phyloP scores from a whole-genome alignment of 768 basidiomycete genomes.

The Lactifluus hygrophoroides region DNA sequence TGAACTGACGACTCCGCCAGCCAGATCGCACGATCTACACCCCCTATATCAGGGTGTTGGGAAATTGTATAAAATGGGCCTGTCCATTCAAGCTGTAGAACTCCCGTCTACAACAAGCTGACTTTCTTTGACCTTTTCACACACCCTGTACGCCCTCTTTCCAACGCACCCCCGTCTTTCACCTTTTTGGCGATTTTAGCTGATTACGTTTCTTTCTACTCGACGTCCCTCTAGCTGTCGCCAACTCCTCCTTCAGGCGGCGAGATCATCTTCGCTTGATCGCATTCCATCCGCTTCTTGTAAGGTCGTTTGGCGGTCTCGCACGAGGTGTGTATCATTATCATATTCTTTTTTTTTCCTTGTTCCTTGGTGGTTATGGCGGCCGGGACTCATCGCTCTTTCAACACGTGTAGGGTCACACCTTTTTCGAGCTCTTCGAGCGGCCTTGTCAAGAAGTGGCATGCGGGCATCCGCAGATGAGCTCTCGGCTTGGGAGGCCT shows the following conservation, averaged over 20 bases:
- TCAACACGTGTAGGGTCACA: neutral
- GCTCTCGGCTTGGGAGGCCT: conserved; percentile 20
- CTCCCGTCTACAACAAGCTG: too few relatives aligned
- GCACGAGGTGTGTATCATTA: conserved; percentile 23
- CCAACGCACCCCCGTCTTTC: neutral
- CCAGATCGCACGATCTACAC: neutral
- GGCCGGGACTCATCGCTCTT: neutral
- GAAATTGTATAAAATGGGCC: conserved; percentile 9
- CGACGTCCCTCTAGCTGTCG: neutral
- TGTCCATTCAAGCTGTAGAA: neutral
- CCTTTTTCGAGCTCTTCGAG: conserved; percentile 21
- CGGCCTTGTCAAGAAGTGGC: conserved; percentile 22
- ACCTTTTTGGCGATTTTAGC: neutral
- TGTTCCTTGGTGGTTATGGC: neutral
- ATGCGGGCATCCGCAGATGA: conserved; percentile 23
- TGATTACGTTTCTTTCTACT: neutral
- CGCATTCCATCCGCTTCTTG: conserved; percentile 35
- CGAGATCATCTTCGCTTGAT: conserved; percentile 26
- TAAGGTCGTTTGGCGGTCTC: conserved; percentile 34
- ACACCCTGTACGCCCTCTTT: conserved; percentile 1
- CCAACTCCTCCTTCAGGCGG: conserved; percentile 22
- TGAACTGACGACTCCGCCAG: neutral
- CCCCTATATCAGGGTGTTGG: conserved; percentile 1
- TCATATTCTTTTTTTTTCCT: neutral
- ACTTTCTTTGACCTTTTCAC: conserved; percentile 1